Percentiles rank a stretch among this genome's conserved stretches.
phyloP scores from a whole-genome alignment of 2,329 filamentous ascomycete genomes.

The Macrophomina pseudophaseolina region DNA sequence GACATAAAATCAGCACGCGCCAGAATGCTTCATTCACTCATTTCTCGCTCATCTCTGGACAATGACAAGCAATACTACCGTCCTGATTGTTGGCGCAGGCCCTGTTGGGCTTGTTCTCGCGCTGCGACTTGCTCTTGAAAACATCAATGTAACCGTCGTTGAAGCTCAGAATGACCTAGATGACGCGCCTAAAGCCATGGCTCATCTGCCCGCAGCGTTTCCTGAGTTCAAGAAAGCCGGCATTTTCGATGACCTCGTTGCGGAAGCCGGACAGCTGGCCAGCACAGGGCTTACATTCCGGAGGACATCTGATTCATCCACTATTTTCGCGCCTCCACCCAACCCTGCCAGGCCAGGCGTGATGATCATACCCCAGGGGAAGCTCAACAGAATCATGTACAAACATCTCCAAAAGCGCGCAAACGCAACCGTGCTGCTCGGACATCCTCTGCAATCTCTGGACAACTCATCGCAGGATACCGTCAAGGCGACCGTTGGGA shows the following conservation, averaged over 20 bases:
- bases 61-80: conserved; percentile 26
- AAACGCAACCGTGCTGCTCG: conserved; percentile 33
- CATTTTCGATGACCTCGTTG: conserved; percentile 41
- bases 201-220: conserved; percentile 48
- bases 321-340: conserved; percentile 35
- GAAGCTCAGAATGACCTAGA: conserved; percentile 31
- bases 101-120: conserved; percentile 49
- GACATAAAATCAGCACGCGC: not conserved
- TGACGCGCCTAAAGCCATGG: conserved; percentile 48
- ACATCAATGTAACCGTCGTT: conserved; percentile 37
- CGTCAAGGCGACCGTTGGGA: conserved; percentile 10
- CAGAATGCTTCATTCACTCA: not conserved
- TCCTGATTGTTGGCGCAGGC: conserved; percentile 48
- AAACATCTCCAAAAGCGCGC: conserved; percentile 28
- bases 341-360: conserved; percentile 32
- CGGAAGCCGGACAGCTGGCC: conserved; percentile 34
- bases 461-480: conserved; percentile 19
- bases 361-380: conserved; percentile 40
- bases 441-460: conserved; percentile 32
- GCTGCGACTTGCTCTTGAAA: conserved; percentile 43
- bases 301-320: conserved; percentile 23
- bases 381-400: conserved; percentile 38
- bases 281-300: conserved; percentile 39
- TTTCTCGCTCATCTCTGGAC: not conserved
- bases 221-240: conserved; percentile 45